Evolutionary conservation across 2,329 filamentous ascomycete genomes (phyloP), one percentile per base, ranked within the genome.

Genomic region (Colletotrichum gigasporum): DNA sequence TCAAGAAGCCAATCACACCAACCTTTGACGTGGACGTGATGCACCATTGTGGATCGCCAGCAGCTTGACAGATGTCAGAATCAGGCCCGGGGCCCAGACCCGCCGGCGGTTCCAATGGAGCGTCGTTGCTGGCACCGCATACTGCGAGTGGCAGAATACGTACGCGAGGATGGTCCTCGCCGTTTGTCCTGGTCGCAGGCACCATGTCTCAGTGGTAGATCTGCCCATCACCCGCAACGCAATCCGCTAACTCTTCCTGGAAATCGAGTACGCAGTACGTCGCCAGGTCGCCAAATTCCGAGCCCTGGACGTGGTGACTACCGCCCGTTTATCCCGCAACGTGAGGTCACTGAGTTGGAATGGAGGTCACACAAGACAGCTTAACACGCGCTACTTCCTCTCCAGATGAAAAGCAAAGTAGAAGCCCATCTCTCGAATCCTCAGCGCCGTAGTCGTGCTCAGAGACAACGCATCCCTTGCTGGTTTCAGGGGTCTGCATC

Each of bases 401-500:
- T 30, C 30, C 18, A 26, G 45, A 28, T 14, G 37, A 45, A 50
- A 58, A 47, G 37, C 18, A 44, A 44, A 61, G 34, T 16, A 37
- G 11, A 22, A 12, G 30, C 11, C 52, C n/a, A n/a, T 18, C 32
- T 59, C 18, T 58, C 11, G 41, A 54, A 48, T 16, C 28, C 44
- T 30, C 14, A 32, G 30, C 37, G 28, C 52, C 42, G 16, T 41
- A 18, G 44, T 30, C 60, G 37, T 66, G 54, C 48, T 48, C 54
- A 64, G 47, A 47, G 24, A 59, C 5, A 20, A 35, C 41, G 18
- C 39, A 22, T 54, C 22, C 45, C 39, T 52, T 51, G 56, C 61
- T 63, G 41, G 59, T 64, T 66, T 60, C 63, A 68, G 59, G 35
- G 44, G 52, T 63, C 63, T 60, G 63, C 53, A 67, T 59, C 42